Conservation (phyloP, 805 yeast species). For the Candida succiphila region DNA sequence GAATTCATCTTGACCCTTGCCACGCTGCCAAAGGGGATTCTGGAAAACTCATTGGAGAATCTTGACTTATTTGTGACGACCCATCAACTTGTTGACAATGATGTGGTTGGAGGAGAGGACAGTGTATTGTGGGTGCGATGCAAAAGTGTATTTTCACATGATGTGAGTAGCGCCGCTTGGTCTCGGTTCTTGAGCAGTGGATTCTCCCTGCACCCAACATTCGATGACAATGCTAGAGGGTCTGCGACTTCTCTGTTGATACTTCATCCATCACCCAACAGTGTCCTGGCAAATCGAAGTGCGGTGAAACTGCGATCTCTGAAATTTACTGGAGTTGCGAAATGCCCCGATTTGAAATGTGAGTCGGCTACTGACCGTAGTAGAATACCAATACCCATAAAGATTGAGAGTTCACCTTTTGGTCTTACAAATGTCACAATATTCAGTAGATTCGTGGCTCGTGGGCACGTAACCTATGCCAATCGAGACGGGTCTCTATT, state of each 20-base stretch:
- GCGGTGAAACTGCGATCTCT: too few species aligned
- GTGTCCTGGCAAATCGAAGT: too few species aligned
- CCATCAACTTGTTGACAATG: constrained; percentile 6
- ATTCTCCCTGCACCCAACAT: constrained; percentile 1
- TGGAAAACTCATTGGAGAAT: constrained; percentile 1
- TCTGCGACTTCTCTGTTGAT: constrained; percentile 21
- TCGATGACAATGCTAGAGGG: constrained; percentile 25
- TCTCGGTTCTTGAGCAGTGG: neutral
- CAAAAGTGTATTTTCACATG: too few species aligned
- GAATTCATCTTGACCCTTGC: constrained; percentile 9
- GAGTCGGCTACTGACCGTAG: too few species aligned
- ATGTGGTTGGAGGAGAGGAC: constrained; percentile 4
- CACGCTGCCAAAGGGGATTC: constrained; percentile 5
- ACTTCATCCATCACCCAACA: constrained; percentile 7
- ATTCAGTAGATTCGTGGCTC: constrained; percentile 9
- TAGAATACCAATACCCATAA: too few species aligned
- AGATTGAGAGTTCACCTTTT: constrained; percentile 15
- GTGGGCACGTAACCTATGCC: constrained; percentile 17
- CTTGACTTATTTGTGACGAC: constrained; percentile 9
- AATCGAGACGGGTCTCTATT: constrained; percentile 8
- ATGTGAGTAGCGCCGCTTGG: too few species aligned
- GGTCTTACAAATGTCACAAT: constrained; percentile 12
- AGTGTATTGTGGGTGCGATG: constrained; percentile 12
- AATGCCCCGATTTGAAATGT: too few species aligned
- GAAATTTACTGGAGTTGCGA: too few species aligned